Percentiles rank a stretch among this genome's conserved stretches.
phyloP scores from a whole-genome alignment of 805 yeast genomes.

The Millerozyma acaciae region DNA sequence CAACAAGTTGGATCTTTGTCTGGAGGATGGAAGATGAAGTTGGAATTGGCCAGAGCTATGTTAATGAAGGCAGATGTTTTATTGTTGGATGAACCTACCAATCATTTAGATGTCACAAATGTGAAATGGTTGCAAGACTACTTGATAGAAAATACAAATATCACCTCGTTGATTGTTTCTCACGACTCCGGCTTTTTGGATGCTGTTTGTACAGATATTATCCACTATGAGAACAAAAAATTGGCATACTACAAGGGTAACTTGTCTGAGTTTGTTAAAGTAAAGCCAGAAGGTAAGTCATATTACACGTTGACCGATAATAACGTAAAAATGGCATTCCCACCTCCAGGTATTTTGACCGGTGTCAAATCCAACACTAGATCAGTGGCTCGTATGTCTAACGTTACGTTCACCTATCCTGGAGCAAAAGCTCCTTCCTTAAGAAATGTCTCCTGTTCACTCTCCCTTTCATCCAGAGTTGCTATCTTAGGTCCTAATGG shows the following conservation, averaged over 20 bases:
- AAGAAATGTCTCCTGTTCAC: conserved; percentile 76
- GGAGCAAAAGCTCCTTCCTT: conserved; percentile 84
- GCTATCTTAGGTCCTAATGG: conserved; percentile 98
- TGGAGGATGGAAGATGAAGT: conserved; percentile 99
- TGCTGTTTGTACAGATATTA: conserved; percentile 92
- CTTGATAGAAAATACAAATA: conserved; percentile 72
- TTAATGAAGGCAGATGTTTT: conserved; percentile 94
- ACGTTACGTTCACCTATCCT: conserved; percentile 87
- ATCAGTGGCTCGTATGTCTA: conserved; percentile 82
- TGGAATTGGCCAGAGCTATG: conserved; percentile 98
- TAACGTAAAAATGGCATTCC: conserved; percentile 94
- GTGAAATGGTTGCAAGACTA: conserved; percentile 94
- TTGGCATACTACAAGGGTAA: conserved; percentile 95
- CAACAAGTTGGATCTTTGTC: conserved; percentile 93
- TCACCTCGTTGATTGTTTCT: conserved; percentile 92
- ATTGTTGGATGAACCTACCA: conserved; percentile 95
- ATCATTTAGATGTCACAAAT: conserved; percentile 91
- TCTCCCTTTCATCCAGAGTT: conserved; percentile 92
- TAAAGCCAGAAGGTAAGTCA: conserved; percentile 93
- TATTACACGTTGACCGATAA: conserved; percentile 92
- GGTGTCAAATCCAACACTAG: conserved; percentile 95
- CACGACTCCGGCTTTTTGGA: conserved; percentile 98
- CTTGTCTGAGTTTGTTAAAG: conserved; percentile 84
- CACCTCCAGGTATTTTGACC: conserved; percentile 95
- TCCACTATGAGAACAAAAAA: conserved; percentile 93